Evolutionary conservation across 2,329 filamentous ascomycete genomes (phyloP).

Genomic region (Neopestalotiopsis sp.): DNA sequence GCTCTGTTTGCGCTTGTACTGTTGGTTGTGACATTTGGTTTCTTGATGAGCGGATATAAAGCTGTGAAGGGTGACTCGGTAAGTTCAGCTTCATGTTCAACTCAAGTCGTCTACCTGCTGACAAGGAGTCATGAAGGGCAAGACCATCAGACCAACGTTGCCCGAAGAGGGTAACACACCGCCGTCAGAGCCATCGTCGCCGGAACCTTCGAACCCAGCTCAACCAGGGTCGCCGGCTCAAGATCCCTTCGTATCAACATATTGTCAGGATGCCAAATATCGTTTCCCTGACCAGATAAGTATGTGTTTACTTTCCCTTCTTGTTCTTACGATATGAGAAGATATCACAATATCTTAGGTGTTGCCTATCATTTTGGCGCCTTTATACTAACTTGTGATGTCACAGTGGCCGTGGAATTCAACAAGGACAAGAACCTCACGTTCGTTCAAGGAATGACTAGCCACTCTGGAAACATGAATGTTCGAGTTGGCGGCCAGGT

Average conservation of each 20-base stretch:
- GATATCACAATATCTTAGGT: too few species aligned
- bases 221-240: conserved; percentile 16
- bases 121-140: conserved; percentile 24
- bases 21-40: conserved; percentile 34
- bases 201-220: background rate
- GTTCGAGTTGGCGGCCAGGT: conserved; percentile 51
- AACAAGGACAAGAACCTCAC: conserved; percentile 39
- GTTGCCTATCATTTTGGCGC: background rate
- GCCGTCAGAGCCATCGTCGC: conserved; percentile 12
- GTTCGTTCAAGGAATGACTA: conserved; percentile 43
- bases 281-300: conserved; percentile 33
- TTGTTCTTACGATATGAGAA: too few species aligned
- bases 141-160: conserved; percentile 22
- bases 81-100: conserved; percentile 17
- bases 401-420: conserved; percentile 39
- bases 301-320: background rate
- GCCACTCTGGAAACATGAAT: conserved; percentile 29
- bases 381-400: background rate
- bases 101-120: background rate
- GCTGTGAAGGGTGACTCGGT: conserved; percentile 31
- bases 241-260: conserved; percentile 26
- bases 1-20: conserved; percentile 34
- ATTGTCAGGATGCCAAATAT: conserved; percentile 31
- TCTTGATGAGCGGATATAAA: conserved; percentile 34
- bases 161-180: conserved; percentile 8